Base-by-base conservation (phyloP, 1,284 basidiomycete species). In the Waitea zeae region DNA sequence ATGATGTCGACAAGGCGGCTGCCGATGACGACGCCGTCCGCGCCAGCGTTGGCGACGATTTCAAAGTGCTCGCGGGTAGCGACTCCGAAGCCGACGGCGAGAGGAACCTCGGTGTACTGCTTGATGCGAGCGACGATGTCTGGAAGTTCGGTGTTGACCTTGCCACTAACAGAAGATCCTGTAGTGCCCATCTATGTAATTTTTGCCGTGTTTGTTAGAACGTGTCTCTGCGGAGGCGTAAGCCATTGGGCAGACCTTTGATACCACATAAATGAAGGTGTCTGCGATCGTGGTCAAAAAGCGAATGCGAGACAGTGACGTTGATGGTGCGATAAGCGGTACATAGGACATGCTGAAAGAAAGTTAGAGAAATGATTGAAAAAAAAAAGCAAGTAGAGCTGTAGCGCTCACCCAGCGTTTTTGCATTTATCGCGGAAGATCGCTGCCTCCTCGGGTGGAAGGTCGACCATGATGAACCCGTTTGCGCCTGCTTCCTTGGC, bases 61-160 rank as follows among this genome's bases (percentile, higher is more conserved):
- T 93, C 74, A 53, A 92, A 95, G 56, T 98, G 92, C 15, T 77
- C 70, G 14, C 84, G 73, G n/a, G 81, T 93, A 17, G 90, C 80
- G 17, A 98, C 87, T 35, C 93, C 93, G 50, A 98, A 98, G 15
- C 93, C 95, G 42, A 98, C 93, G 6, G 89, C 92, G 34, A 98
- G 66, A 2, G 93, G 89, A 19, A 83, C 73, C 14, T 64, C 60
- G 33, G 86, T 73, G 52, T 75, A 73, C 48, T 75, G 58, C 36
- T 73, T 73, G 31, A 89, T 70, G 15, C 81, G 71, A 19, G 66
- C 53, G 34, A 90, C 69, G 39, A 90, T 77, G 40, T 80, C 71
- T 2, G 87, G 86, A 5, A 95, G 72, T 12, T 69, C 70, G 27
- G 53, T 61, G 48, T 89, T 89, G 51, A 92, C 72, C 0, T 61